Evolutionary conservation across 768 basidiomycete species (phyloP), one percentile per base, ranked within the genome.

Genomic region (Pisolithus marmoratus): DNA sequence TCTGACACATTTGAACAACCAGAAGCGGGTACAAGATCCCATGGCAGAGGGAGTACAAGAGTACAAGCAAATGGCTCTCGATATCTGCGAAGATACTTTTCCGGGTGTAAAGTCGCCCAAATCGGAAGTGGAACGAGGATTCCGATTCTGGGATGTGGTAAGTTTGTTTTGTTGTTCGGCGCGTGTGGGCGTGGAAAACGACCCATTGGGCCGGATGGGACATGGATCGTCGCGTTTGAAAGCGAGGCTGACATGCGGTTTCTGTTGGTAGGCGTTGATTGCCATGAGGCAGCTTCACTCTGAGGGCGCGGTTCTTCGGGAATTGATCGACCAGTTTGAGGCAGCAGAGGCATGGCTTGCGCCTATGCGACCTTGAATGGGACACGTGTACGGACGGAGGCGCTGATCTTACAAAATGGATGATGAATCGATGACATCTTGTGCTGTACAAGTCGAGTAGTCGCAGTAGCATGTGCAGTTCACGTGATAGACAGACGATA

Each of bases 101-200:
- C 81, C 86, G 19, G 93, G 90, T 20, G 90, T 99, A 59, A 95
- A 94, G 75, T 69, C 63, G 52, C 91, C 94, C 4, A 83, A 85
- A 71, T 73, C 74, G 54, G 95, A 98, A 76, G 88, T 99, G 53
- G 93, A 96, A 70, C 74, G 95, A 46, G 95, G 95, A 6, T 97
- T 99, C 77, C 78, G 95, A 63, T 99, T 98, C 77, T 99, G 95
- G 95, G 93, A 97, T 67, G 80, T 94, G 70, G 94, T 96, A 65
- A 73, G 93, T 82, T 36, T 41, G 44, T 53, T 49, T 52, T 50
- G 46, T 26, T 55, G 14, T 46, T 26, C 19, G n/a, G 9, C n/a
- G 23, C 4, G 17, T 45, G 43, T 27, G 31, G 31, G 31, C 12
- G 12, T 34, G 12, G 31, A 27, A 7, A 4, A 9, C 27, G 27